Evolutionary conservation across 106 monocot species (phyloP).

Genomic region (Platanthera zijinensis): DNA sequence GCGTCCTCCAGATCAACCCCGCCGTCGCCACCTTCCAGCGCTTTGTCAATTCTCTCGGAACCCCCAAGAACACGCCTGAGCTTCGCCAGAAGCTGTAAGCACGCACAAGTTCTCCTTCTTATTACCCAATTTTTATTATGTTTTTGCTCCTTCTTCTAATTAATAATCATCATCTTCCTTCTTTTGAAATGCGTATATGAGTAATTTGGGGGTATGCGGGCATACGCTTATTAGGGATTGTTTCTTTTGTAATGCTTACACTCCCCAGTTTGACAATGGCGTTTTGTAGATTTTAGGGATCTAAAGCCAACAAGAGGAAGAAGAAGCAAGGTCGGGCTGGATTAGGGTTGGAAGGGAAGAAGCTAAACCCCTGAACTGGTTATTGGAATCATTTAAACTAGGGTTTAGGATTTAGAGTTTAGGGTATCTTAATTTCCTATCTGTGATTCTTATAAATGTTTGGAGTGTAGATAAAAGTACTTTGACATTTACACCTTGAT

Average conservation of each 20-base stretch:
- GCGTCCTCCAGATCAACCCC: constrained; percentile 80
- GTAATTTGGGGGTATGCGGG: background rate
- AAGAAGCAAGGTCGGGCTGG: background rate
- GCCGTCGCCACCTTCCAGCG: constrained; percentile 61
- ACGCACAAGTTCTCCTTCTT: background rate
- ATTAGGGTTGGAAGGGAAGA: background rate
- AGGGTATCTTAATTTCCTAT: too few relatives aligned
- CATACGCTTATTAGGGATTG: background rate
- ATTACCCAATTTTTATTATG: background rate
- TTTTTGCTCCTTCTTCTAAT: background rate
- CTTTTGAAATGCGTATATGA: background rate
- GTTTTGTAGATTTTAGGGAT: background rate
- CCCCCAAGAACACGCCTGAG: constrained; percentile 80
- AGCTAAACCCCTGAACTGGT: background rate
- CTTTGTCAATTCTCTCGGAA: constrained; percentile 78
- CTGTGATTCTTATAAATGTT: too few relatives aligned
- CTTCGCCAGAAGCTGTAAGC: constrained; percentile 79
- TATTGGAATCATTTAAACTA: too few relatives aligned
- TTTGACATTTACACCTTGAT: too few relatives aligned
- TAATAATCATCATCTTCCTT: background rate
- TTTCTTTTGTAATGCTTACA: background rate
- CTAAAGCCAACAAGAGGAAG: background rate
- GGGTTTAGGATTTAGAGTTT: too few relatives aligned
- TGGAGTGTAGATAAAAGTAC: too few relatives aligned
- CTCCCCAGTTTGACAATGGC: background rate